Conservation (phyloP, 345 rosid genomes). For the Cardiospermum halicacabum region DNA sequence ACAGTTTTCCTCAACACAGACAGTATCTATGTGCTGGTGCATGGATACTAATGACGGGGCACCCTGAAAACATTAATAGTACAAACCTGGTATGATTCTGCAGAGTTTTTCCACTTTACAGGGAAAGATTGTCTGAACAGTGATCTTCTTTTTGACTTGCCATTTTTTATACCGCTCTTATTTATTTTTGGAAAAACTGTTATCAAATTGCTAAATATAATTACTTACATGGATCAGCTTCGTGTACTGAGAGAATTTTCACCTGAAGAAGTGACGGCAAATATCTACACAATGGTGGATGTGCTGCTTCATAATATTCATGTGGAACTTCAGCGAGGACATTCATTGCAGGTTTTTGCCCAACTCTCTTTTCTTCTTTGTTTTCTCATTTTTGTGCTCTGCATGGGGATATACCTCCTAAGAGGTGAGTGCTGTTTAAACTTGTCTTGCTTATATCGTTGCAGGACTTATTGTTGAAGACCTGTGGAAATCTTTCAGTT, state of each 20-base stretch:
- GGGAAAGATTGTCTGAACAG: conserved; percentile 7
- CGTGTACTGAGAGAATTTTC: conserved; percentile 85
- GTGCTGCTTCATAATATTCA: conserved; percentile 83
- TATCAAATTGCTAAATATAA: conserved; percentile 14
- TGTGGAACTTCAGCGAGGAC: conserved; percentile 77
- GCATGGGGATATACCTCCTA: conserved; percentile 6
- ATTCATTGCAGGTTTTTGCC: conserved; percentile 54
- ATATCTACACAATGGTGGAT: conserved; percentile 96
- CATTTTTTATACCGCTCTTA: not conserved
- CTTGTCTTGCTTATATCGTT: conserved; percentile 21
- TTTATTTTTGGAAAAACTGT: conserved; percentile 11
- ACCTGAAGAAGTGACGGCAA: conserved; percentile 93
- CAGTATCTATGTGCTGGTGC: conserved; percentile 95
- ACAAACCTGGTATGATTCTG: conserved; percentile 58
- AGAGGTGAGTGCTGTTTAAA: conserved; percentile 15
- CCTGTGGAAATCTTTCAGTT: conserved; percentile 68
- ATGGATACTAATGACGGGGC: conserved; percentile 93
- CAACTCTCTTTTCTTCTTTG: not conserved
- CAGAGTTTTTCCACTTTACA: conserved; percentile 1
- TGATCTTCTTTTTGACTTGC: conserved; percentile 1
- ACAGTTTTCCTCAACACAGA: conserved; percentile 78
- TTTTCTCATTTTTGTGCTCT: not conserved
- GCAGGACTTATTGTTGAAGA: conserved; percentile 65
- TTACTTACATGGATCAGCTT: conserved; percentile 37
- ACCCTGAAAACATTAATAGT: conserved; percentile 83